Evolutionary conservation across 1,139 yeast species (phyloP).

Genomic region (Taphrina confusa): DNA sequence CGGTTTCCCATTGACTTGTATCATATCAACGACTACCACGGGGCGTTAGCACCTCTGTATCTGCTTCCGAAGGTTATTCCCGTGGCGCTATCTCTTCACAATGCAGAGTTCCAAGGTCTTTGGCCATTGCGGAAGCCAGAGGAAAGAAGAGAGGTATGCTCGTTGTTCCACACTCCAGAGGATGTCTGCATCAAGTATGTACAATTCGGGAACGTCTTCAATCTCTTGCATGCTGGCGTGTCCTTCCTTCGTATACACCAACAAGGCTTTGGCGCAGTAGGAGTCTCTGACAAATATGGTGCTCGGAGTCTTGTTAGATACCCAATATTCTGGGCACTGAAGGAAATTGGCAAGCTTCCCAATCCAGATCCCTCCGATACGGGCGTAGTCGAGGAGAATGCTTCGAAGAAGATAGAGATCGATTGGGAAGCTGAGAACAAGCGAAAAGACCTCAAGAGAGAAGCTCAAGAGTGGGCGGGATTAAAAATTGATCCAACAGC

Average conservation of each 20-base stretch:
- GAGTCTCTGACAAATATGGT: conserved; percentile 36
- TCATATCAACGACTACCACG: conserved; percentile 36
- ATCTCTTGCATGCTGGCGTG: conserved; percentile 36
- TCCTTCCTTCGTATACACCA: conserved; percentile 36
- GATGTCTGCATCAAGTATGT: conserved; percentile 31
- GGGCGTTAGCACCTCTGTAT: conserved; percentile 35
- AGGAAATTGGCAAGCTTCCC: conserved; percentile 35
- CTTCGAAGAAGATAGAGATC: conserved; percentile 9
- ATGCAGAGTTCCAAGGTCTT: conserved; percentile 36
- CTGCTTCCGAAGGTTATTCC: conserved; percentile 35
- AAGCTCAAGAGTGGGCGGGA: conserved; percentile 36
- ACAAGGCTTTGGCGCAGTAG: conserved; percentile 36
- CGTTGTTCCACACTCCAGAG: conserved; percentile 27
- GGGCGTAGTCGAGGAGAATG: conserved; percentile 14
- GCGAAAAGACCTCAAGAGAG: conserved; percentile 16
- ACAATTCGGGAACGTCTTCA: conserved; percentile 36
- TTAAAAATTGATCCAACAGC: conserved; percentile 32
- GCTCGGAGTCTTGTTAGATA: conserved; percentile 32
- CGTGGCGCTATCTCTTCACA: conserved; percentile 35
- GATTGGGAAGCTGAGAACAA: conserved; percentile 26
- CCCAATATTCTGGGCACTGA: conserved; percentile 37
- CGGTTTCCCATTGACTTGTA: conserved; percentile 34
- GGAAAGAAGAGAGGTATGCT: conserved; percentile 34
- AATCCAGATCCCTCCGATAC: conserved; percentile 37
- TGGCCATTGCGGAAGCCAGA: conserved; percentile 35